These are phyloP conservation scores for Exophiala sp. DNA, from an alignment of 2,329 filamentous ascomycete species.

Conservation along the genomic window DNA sequence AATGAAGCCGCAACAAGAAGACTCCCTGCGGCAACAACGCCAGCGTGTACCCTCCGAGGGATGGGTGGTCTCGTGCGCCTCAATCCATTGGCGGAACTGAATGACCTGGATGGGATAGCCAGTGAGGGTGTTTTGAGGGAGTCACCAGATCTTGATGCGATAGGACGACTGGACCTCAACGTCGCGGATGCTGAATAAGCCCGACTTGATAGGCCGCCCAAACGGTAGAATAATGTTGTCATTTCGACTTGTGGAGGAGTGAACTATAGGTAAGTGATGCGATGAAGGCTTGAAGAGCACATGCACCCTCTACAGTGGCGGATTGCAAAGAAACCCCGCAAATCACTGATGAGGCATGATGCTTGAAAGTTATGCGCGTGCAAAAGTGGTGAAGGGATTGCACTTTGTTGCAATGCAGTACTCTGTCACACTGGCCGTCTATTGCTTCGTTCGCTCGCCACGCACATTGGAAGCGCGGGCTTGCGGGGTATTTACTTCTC, in stretches of 20 bases:
- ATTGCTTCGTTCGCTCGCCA: not conserved
- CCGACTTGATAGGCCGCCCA: not conserved
- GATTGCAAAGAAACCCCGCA: no score
- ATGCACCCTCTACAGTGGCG: no score
- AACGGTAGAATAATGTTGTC: not conserved
- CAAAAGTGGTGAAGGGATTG: no score
- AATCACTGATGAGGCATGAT: no score
- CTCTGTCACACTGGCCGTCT: no score
- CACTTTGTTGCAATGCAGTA: no score
- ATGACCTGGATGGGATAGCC: constrained; percentile 1
- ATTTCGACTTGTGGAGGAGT: not conserved
- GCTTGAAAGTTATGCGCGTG: no score
- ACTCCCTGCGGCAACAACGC: not conserved
- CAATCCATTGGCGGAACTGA: constrained; percentile 5
- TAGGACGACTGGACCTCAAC: not conserved
- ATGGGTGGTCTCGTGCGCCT: not conserved
- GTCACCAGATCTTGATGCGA: not conserved
- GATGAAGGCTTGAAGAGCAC: not conserved
- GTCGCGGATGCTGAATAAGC: not conserved
- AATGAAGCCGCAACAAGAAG: constrained; percentile 3
- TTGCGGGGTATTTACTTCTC: constrained; percentile 7
- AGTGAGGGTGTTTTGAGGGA: not conserved
- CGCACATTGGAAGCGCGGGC: constrained; percentile 8
- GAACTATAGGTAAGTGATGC: not conserved
- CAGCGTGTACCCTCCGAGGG: not conserved